A percentile compares a stretch with the other conserved stretches of the same genome.
These are phyloP conservation scores for Rhizopogon vinicolor DNA, from an alignment of 768 basidiomycete genomes.

Conservation along the genomic window DNA sequence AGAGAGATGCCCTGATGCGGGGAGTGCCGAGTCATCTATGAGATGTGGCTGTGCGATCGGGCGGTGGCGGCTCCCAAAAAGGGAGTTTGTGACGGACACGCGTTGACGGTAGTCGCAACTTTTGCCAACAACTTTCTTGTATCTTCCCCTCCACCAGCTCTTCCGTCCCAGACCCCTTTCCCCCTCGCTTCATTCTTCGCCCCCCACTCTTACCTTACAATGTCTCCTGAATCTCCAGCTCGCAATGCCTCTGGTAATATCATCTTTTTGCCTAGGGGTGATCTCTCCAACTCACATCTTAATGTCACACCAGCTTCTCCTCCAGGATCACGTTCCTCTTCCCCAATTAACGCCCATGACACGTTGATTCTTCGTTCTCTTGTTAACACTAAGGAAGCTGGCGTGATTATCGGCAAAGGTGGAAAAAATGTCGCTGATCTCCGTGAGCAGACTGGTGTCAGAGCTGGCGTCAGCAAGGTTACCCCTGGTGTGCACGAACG, in stretches of 20 bases:
- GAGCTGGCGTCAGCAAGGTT: constrained; percentile 98
- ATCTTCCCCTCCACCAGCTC: constrained; percentile 1
- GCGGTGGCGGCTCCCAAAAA: constrained; percentile 18
- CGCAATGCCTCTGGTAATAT: constrained; percentile 51
- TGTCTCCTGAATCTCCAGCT: constrained; percentile 62
- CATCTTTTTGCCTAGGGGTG: constrained; percentile 12
- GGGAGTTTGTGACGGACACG: constrained; percentile 16
- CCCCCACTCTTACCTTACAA: constrained; percentile 25
- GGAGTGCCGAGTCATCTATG: constrained; percentile 2
- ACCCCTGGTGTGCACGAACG: constrained; percentile 97
- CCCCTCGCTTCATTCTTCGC: constrained; percentile 3
- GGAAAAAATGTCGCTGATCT: constrained; percentile 98
- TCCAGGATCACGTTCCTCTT: constrained; percentile 68
- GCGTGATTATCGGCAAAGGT: constrained; percentile 94
- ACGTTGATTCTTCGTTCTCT: constrained; percentile 89
- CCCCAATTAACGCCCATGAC: constrained; percentile 60
- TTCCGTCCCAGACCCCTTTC: constrained; percentile 10
- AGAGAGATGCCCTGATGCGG: neutral
- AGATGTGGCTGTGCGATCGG: constrained; percentile 25
- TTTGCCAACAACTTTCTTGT: constrained; percentile 5
- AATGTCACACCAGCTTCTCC: constrained; percentile 41
- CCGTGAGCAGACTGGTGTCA: constrained; percentile 92
- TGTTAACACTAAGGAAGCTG: constrained; percentile 95
- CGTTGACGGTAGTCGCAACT: constrained; percentile 7
- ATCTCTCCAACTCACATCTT: neutral